These are phyloP conservation scores for Usnea hakonensis DNA, from an alignment of 495 filamentous ascomycete genomes.

Conservation along the genomic window DNA sequence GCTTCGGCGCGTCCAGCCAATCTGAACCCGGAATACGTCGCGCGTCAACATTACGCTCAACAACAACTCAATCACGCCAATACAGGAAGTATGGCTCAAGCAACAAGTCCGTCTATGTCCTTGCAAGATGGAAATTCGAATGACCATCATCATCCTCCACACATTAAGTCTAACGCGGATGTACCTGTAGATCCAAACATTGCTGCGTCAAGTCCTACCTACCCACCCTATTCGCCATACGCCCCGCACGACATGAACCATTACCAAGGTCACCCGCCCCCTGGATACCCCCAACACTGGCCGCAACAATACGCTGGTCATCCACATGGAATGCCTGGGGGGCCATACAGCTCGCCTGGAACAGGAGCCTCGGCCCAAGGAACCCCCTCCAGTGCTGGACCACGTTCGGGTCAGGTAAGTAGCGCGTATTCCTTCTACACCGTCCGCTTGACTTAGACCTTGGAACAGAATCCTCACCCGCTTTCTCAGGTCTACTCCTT, in stretches of 20 bases:
- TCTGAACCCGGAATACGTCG: constrained; percentile 71
- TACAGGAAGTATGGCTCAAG: constrained; percentile 91
- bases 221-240: constrained; percentile 83
- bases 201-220: constrained; percentile 83
- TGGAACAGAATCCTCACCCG: constrained; percentile 37
- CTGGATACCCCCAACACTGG: constrained; percentile 62
- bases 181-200: constrained; percentile 99
- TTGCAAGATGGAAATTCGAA: constrained; percentile 65
- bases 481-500: constrained; percentile 86
- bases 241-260: constrained; percentile 79
- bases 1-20: constrained; percentile 65
- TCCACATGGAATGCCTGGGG: constrained; percentile 53
- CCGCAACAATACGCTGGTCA: constrained; percentile 62
- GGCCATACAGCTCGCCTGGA: constrained; percentile 53
- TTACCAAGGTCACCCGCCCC: constrained; percentile 46
- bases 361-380: constrained; percentile 52
- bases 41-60: constrained; percentile 32
- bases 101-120: constrained; percentile 92
- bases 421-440: constrained; percentile 19
- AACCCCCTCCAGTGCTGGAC: constrained; percentile 51
- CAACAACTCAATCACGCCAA: constrained; percentile 62
- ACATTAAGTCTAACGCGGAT: constrained; percentile 86
- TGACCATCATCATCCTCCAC: constrained; percentile 56
- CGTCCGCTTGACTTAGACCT: constrained; percentile 25
- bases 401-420: constrained; percentile 68